Evolutionary conservation across 2,329 filamentous ascomycete species (phyloP).

Genomic region (Aspergillus intermedius): DNA sequence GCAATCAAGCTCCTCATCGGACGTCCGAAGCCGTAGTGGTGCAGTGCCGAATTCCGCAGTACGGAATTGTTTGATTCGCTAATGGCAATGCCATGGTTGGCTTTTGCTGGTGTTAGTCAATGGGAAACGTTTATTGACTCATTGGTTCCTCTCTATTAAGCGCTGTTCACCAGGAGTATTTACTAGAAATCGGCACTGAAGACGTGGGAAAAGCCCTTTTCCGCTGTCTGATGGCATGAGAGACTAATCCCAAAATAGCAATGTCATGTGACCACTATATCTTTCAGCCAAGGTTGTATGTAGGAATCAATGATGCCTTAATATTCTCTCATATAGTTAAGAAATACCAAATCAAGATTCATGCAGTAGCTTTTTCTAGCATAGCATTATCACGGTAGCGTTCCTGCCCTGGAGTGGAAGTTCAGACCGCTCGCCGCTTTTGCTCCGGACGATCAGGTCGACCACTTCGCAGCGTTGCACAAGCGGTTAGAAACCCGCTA

Average conservation of each 20-base stretch:
- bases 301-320: too few relatives aligned
- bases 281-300: too few relatives aligned
- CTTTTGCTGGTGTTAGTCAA: background rate
- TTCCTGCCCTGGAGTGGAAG: background rate
- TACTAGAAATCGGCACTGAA: background rate
- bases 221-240: background rate
- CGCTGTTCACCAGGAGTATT: too few relatives aligned
- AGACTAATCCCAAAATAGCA: background rate
- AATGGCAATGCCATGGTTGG: background rate
- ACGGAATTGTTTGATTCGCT: background rate
- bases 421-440: conserved; percentile 9
- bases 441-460: background rate
- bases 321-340: too few relatives aligned
- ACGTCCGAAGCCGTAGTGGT: background rate
- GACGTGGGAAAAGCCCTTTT: background rate
- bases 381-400: too few relatives aligned
- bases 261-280: too few relatives aligned
- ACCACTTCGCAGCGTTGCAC: background rate
- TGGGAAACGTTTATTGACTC: too few relatives aligned
- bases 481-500: background rate
- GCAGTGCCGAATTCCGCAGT: conserved; percentile 1
- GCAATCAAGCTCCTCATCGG: background rate
- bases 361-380: too few relatives aligned
- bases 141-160: too few relatives aligned
- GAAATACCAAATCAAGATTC: too few relatives aligned